These are phyloP conservation scores for Diutina siamensis DNA, from an alignment of 1,139 yeast species.

Conservation along the genomic window DNA sequence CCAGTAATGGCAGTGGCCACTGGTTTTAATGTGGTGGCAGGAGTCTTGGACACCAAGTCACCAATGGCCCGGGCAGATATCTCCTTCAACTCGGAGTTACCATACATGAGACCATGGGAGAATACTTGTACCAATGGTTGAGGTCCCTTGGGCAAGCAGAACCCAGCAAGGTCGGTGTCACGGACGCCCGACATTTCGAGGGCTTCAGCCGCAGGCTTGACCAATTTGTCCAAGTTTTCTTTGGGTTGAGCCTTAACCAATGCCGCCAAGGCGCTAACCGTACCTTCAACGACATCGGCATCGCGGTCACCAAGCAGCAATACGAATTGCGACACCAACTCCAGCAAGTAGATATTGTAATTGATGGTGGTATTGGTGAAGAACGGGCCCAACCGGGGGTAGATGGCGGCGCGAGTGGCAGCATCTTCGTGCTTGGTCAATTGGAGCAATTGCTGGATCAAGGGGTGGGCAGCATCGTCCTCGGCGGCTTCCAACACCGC, in stretches of 20 bases:
- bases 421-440: slow-evolving; percentile 70
- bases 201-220: slow-evolving; percentile 68
- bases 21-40: slow-evolving; percentile 69
- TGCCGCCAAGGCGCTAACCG: slow-evolving; percentile 57
- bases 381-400: slow-evolving; percentile 60
- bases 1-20: slow-evolving; percentile 93
- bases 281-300: slow-evolving; percentile 49
- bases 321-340: slow-evolving; percentile 64
- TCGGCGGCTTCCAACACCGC: slow-evolving; percentile 60
- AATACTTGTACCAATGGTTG: slow-evolving; percentile 82
- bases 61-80: slow-evolving; percentile 83
- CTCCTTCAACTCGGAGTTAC: slow-evolving; percentile 75
- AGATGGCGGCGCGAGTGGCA: slow-evolving; percentile 53
- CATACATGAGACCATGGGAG: slow-evolving; percentile 93
- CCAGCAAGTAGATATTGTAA: slow-evolving; percentile 62
- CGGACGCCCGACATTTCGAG: slow-evolving; percentile 53
- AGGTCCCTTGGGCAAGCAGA: slow-evolving; percentile 77
- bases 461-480: slow-evolving; percentile 76
- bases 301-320: slow-evolving; percentile 64
- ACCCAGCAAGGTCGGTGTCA: slow-evolving; percentile 64
- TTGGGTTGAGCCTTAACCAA: slow-evolving; percentile 64
- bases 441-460: slow-evolving; percentile 70
- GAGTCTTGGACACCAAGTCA: slow-evolving; percentile 76
- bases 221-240: slow-evolving; percentile 58
- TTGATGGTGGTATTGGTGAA: slow-evolving; percentile 46